These are phyloP conservation scores for Xylariaceae sp. DNA, from an alignment of 2,329 filamentous ascomycete species.

Conservation along the genomic window DNA sequence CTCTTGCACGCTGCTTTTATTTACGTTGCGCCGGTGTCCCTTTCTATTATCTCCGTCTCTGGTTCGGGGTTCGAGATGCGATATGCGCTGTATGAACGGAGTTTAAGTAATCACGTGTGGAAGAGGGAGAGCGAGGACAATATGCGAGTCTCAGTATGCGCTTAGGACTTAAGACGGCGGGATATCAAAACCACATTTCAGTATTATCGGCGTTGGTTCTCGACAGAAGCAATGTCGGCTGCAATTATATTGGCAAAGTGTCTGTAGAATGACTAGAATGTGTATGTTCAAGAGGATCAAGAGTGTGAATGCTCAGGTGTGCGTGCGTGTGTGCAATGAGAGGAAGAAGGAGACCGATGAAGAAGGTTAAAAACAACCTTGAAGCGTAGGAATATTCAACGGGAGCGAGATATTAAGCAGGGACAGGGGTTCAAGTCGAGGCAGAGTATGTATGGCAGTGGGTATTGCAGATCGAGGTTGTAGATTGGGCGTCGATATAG, in stretches of 20 bases:
- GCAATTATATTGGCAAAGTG: constrained; percentile 1
- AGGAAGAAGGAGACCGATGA: background rate
- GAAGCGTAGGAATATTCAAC: background rate
- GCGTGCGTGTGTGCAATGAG: background rate
- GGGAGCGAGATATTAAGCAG: background rate
- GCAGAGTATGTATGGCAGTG: background rate
- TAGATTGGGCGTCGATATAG: constrained; percentile 19
- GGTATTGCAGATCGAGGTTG: constrained; percentile 3
- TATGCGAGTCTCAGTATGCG: constrained; percentile 1
- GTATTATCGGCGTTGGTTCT: background rate
- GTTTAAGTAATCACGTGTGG: constrained; percentile 1
- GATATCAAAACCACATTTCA: constrained; percentile 4
- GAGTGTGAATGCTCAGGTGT: too few species aligned
- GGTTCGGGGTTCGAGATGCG: background rate
- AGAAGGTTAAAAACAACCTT: background rate
- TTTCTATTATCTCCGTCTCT: background rate
- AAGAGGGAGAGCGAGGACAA: background rate
- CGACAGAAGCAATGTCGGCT: background rate
- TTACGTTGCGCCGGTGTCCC: background rate
- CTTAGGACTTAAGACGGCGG: constrained; percentile 1
- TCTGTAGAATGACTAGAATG: background rate
- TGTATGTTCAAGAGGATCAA: background rate
- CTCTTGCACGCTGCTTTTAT: background rate
- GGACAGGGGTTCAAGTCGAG: constrained; percentile 13
- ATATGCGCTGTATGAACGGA: background rate